These are phyloP conservation scores for Candida adriatica DNA, from an alignment of 805 yeast genomes.

Conservation along the genomic window DNA sequence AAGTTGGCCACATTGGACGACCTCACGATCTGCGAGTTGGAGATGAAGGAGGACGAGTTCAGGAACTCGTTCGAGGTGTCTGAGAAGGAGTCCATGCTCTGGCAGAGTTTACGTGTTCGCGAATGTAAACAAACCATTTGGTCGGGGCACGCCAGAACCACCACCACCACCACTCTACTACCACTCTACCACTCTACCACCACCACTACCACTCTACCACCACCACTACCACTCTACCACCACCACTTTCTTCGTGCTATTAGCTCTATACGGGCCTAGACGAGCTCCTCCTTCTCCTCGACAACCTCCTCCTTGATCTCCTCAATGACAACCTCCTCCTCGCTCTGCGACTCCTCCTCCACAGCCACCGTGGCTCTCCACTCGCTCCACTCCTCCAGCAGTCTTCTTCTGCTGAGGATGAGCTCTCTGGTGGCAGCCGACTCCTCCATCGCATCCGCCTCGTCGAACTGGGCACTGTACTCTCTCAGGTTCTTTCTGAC, in stretches of 20 bases:
- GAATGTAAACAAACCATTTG: too few relatives aligned
- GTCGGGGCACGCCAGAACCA: too few relatives aligned
- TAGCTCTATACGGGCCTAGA: neutral
- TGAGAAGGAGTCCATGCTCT: too few relatives aligned
- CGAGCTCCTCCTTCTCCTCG: slow-evolving; percentile 4
- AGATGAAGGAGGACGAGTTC: slow-evolving; percentile 22
- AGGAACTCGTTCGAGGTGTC: slow-evolving; percentile 18
- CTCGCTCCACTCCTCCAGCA: slow-evolving; percentile 77
- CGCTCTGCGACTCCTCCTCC: slow-evolving; percentile 37
- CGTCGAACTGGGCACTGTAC: slow-evolving; percentile 90
- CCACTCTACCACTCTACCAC: too few relatives aligned
- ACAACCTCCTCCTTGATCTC: slow-evolving; percentile 42
- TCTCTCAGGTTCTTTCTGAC: slow-evolving; percentile 85
- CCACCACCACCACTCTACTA: too few relatives aligned
- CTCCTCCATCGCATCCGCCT: slow-evolving; percentile 92
- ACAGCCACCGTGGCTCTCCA: slow-evolving; percentile 61
- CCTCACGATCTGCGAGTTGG: slow-evolving; percentile 22
- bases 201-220: too few relatives aligned
- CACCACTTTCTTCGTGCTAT: too few relatives aligned
- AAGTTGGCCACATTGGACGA: slow-evolving; percentile 16
- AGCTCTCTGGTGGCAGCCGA: slow-evolving; percentile 86
- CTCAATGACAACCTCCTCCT: slow-evolving; percentile 60
- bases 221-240: too few relatives aligned
- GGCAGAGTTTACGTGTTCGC: too few relatives aligned
- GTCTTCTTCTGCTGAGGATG: slow-evolving; percentile 73